Evolutionary conservation across 2,329 filamentous ascomycete genomes (phyloP).

Genomic region (Penicillium sp.): DNA sequence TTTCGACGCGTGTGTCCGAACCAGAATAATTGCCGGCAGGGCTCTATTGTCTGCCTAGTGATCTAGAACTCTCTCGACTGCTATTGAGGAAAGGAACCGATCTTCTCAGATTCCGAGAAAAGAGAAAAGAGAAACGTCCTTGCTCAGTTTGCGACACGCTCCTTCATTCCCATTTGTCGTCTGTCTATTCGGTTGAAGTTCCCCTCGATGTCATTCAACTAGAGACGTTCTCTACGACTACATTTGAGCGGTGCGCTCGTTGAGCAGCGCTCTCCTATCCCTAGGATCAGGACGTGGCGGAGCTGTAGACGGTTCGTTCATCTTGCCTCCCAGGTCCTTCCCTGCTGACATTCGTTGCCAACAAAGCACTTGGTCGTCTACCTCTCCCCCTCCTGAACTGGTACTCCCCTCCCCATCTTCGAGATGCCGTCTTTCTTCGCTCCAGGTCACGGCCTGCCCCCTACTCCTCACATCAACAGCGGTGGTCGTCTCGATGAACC

Average conservation of each 20-base stretch:
- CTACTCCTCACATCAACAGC: constrained; percentile 39
- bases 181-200: constrained; percentile 24
- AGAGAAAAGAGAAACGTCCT: neutral
- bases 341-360: constrained; percentile 21
- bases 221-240: constrained; percentile 31
- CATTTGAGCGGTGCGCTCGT: constrained; percentile 38
- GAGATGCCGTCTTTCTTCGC: constrained; percentile 44
- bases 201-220: constrained; percentile 40
- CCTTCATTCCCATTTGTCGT: constrained; percentile 26
- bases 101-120: neutral
- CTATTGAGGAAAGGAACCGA: neutral
- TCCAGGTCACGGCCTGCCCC: constrained; percentile 41
- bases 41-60: neutral
- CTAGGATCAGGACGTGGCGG: constrained; percentile 40
- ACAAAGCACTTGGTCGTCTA: constrained; percentile 32
- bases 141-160: constrained; percentile 13
- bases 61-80: neutral
- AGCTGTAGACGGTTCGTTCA: constrained; percentile 42
- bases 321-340: constrained; percentile 2
- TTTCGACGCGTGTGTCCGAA: constrained; percentile 1
- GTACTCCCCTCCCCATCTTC: constrained; percentile 19
- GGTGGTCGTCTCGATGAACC: constrained; percentile 39
- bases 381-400: constrained; percentile 36
- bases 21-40: constrained; percentile 5
- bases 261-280: constrained; percentile 36